Base-by-base conservation (phyloP, 345 rosid genomes). In the Populus euphratica region DNA sequence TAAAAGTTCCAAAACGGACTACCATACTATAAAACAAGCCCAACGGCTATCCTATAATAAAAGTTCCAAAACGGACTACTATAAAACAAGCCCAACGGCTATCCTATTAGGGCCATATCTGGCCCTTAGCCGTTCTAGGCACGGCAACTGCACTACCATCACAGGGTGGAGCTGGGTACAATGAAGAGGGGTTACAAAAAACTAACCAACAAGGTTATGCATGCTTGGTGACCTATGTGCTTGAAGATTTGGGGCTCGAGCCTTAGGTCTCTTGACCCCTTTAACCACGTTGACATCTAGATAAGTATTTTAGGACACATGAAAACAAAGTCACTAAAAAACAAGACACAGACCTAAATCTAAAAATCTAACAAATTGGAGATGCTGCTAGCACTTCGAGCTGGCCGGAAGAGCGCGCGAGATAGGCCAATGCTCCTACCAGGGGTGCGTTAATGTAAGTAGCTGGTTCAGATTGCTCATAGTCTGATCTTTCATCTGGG, bases 381-480 rank as follows among this genome's bases (percentile, higher is more conserved):
- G 47, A 11, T 5, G 33, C 16, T 23, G 14, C 23, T 3, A 1
- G 49, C 23, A 35, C 17, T 79, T 82, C 91, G 82, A 91, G 92
- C 87, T 94, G 98, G 71, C 93, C 96, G 35, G 83, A 94, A 2
- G 98, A 84, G 84, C 91, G 97, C 56, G 98, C 97, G 75, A 86
- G 86, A 67, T 68, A 74, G 33, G 78, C 49, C 81, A 74, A 23
- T 16, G 83, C 64, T 56, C 83, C 83, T 3, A 80, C 83, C 0
- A 80, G 72, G 9, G 83, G 83, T 16, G 83, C 73, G 67, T 80
- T 80, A 18, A 76, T 76, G 75, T 80, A 80, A 52, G 83, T 80
- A 21, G 83, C 76, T 27, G 83, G 83, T 69, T 80, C 83, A 1
- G 83, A 80, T 31, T 76, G 77, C 75, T 80, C 79, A 12, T 80